These are phyloP conservation scores for Jatropha multifida DNA, from an alignment of 441 rosid species.

Conservation along the genomic window DNA sequence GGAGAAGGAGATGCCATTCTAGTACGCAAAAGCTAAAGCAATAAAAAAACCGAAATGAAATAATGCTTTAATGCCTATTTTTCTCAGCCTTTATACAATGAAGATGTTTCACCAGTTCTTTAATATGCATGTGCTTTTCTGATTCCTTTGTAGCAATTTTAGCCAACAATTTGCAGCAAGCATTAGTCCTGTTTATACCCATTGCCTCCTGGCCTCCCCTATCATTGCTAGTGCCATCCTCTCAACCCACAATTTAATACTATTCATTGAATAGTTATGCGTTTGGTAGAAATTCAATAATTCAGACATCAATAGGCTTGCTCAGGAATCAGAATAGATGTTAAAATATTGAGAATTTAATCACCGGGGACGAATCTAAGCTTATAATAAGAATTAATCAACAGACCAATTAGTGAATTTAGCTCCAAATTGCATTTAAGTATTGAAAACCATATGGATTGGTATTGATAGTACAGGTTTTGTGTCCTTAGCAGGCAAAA, in stretches of 20 bases:
- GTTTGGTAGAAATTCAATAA: not conserved
- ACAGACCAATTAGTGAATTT: not conserved
- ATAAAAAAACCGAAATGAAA: not conserved
- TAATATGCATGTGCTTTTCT: not conserved
- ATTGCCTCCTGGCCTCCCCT: conserved; percentile 7
- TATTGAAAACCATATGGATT: not conserved
- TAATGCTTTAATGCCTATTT: not conserved
- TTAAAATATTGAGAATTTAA: not conserved
- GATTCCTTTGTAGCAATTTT: not conserved
- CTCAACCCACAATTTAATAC: not conserved
- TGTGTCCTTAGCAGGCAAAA: not conserved
- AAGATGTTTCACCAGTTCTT: not conserved
- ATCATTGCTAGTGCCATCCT: not conserved
- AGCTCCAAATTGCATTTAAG: not conserved
- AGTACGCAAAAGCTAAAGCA: not conserved
- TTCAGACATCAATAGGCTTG: not conserved
- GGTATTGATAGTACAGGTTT: not conserved
- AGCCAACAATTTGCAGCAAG: not conserved
- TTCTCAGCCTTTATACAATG: not conserved
- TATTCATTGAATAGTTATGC: conserved; percentile 11
- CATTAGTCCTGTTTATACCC: not conserved
- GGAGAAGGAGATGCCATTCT: not conserved
- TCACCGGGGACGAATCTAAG: conserved; percentile 18
- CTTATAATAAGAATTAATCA: conserved; percentile 4
- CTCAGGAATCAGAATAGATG: not conserved